Percentiles rank a stretch among this genome's conserved stretches.
phyloP scores from a whole-genome alignment of 352 stramenopile species.

The Elongisporangium undulatum region DNA sequence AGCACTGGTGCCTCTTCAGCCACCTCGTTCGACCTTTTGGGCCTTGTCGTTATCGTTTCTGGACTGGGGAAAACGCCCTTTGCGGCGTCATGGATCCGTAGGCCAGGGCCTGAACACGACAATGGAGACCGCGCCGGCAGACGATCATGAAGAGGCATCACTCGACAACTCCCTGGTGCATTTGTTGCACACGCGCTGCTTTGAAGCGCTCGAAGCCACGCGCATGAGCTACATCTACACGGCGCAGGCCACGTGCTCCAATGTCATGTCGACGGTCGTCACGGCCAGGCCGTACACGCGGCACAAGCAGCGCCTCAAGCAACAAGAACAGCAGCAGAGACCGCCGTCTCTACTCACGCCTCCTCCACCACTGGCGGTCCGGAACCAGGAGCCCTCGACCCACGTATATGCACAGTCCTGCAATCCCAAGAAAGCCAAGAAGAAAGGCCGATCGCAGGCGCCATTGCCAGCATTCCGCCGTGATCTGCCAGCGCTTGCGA shows the following conservation, averaged over 20 bases:
- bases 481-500: conserved; percentile 43
- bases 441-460: conserved; percentile 36
- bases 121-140: not conserved
- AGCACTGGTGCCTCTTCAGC: not conserved
- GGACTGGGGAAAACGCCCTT: not conserved
- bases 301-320: conserved; percentile 5
- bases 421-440: conserved; percentile 23
- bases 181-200: conserved; percentile 21
- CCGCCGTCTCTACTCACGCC: not conserved
- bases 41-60: not conserved
- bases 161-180: conserved; percentile 30
- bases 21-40: not conserved
- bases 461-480: conserved; percentile 46
- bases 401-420: conserved; percentile 27
- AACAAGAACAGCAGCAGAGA: conserved; percentile 1
- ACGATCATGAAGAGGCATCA: not conserved
- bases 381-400: conserved; percentile 25
- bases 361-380: not conserved
- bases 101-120: not conserved
- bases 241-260: conserved; percentile 58
- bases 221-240: conserved; percentile 39
- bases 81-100: not conserved
- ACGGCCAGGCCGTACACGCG: conserved; percentile 30
- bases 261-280: conserved; percentile 59
- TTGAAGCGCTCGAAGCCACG: conserved; percentile 31